Percentiles rank a stretch among this genome's conserved stretches.
These are phyloP conservation scores for Cordyceps cateniannulata DNA, from an alignment of 2,329 filamentous ascomycete genomes.

Conservation along the genomic window DNA sequence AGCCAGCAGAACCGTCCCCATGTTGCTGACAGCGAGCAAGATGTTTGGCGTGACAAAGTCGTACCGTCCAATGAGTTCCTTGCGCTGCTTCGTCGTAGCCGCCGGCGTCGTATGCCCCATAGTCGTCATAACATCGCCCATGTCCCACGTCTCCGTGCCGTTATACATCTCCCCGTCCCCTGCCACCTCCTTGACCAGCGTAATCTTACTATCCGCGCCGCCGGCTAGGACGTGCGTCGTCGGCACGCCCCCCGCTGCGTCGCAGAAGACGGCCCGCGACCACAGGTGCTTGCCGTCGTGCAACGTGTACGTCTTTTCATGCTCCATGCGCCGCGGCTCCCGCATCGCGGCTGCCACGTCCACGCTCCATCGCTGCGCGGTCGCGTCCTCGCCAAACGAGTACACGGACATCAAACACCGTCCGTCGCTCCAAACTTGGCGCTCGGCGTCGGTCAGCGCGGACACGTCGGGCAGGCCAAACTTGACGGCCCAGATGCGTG, in stretches of 20 bases:
- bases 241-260: slow-evolving; percentile 20
- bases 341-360: slow-evolving; percentile 9
- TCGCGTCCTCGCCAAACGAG: slow-evolving; percentile 82
- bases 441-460: background rate
- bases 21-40: slow-evolving; percentile 52
- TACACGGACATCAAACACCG: slow-evolving; percentile 45
- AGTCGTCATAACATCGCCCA: slow-evolving; percentile 25
- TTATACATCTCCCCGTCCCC: background rate
- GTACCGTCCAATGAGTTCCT: slow-evolving; percentile 53
- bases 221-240: slow-evolving; percentile 58
- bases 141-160: slow-evolving; percentile 22
- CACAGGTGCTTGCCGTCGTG: slow-evolving; percentile 90
- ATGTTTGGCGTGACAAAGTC: slow-evolving; percentile 49
- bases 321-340: slow-evolving; percentile 31
- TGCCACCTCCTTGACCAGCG: slow-evolving; percentile 33
- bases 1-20: slow-evolving; percentile 51
- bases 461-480: slow-evolving; percentile 42
- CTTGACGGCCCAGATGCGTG: slow-evolving; percentile 81
- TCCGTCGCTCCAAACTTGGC: background rate
- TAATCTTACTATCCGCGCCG: slow-evolving; percentile 72
- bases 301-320: slow-evolving; percentile 51
- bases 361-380: slow-evolving; percentile 66
- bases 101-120: background rate
- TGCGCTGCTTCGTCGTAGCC: slow-evolving; percentile 14
- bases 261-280: slow-evolving; percentile 50